Percentiles rank a stretch among this genome's conserved stretches.
Evolutionary conservation across 2,329 filamentous ascomycete species (phyloP).

Genomic region (Plectosphaerella sp.): DNA sequence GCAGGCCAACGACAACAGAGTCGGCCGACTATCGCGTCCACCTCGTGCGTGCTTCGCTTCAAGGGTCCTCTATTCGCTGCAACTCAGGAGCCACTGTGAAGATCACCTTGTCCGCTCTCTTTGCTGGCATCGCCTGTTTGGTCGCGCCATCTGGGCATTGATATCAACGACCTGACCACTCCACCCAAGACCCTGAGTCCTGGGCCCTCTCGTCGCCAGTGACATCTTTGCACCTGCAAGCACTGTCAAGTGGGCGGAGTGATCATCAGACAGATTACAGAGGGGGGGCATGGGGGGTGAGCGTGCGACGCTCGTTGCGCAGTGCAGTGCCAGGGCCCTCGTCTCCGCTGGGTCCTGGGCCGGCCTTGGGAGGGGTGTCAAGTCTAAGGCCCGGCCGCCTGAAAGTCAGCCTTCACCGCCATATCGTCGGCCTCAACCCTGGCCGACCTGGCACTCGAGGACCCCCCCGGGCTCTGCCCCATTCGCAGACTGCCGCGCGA

Average conservation of each 20-base stretch:
- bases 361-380: too few species aligned
- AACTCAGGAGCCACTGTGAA: neutral
- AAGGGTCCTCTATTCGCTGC: neutral
- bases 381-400: too few species aligned
- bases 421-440: neutral
- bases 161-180: neutral
- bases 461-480: neutral
- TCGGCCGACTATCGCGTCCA: conserved; percentile 3
- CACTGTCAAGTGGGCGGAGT: neutral
- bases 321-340: too few species aligned
- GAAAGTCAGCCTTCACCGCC: neutral
- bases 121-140: neutral
- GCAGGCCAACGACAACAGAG: neutral
- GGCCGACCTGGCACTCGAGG: neutral
- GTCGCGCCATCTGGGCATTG: neutral
- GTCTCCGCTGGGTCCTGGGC: too few species aligned
- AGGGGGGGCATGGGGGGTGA: neutral
- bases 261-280: neutral
- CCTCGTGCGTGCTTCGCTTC: neutral
- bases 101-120: neutral
- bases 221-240: too few species aligned
- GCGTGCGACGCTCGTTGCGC: too few species aligned
- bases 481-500: neutral
- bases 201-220: too few species aligned
- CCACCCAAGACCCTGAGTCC: too few species aligned